Evolutionary conservation across 1,284 basidiomycete genomes (phyloP).

Genomic region (Fomitiporia mediterranea): DNA sequence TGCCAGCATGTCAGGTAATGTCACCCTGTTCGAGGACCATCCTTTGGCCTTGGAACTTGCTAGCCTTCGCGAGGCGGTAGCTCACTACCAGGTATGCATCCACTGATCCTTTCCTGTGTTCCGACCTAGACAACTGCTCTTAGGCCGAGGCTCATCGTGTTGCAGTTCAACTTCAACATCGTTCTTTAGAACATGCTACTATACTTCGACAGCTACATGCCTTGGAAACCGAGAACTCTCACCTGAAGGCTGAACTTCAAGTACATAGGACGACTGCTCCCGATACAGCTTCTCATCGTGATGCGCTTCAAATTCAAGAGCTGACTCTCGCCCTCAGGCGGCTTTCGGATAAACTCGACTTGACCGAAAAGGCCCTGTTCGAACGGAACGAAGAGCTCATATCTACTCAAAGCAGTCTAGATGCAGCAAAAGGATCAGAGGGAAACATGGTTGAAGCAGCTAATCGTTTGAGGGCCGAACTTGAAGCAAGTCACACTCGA

Average conservation of each 20-base stretch:
- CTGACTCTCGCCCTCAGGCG: constrained; percentile 61
- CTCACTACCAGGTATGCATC: constrained; percentile 56
- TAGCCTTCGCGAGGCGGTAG: constrained; percentile 58
- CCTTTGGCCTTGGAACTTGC: constrained; percentile 62
- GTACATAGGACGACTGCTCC: constrained; percentile 47
- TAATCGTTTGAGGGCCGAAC: constrained; percentile 43
- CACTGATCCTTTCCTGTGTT: constrained; percentile 11
- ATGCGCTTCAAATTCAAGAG: constrained; percentile 50
- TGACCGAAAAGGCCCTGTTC: constrained; percentile 50
- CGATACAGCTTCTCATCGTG: constrained; percentile 30
- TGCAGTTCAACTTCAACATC: constrained; percentile 60
- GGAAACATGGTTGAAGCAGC: constrained; percentile 51
- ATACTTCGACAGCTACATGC: constrained; percentile 43
- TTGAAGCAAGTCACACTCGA: constrained; percentile 41
- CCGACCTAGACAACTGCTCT: constrained; percentile 17
- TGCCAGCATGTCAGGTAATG: constrained; percentile 9
- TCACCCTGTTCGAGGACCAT: constrained; percentile 40
- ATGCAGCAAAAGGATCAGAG: constrained; percentile 38
- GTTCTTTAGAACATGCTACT: constrained; percentile 48
- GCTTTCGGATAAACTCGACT: constrained; percentile 60
- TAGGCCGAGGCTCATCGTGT: constrained; percentile 64
- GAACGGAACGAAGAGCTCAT: constrained; percentile 46
- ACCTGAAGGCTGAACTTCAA: constrained; percentile 48
- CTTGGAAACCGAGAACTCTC: constrained; percentile 54
- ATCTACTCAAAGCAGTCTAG: constrained; percentile 38